Base-by-base conservation (phyloP, 1,284 basidiomycete genomes). In the Hemileia vastatrix region DNA sequence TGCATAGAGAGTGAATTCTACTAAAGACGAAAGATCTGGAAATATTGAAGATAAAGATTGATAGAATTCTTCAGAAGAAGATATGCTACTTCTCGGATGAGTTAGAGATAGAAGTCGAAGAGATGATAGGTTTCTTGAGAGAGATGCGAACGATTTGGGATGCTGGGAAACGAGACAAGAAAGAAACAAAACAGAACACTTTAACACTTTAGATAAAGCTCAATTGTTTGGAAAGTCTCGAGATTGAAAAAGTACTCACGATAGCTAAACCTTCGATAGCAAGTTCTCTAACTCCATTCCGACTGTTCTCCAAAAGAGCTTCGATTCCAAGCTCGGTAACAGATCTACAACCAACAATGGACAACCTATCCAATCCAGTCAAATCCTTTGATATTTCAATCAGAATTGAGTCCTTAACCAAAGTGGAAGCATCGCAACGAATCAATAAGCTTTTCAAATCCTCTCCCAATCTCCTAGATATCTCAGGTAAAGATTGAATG, bases 271-370 rank as follows among this genome's bases (percentile, higher is more conserved):
- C 67, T 56, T 74, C 72, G 47, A 74, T 64, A 1, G 70, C 67
- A 9, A 74, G 67, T 15, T 70, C 67, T 4, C 54, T 63, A 4
- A 74, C 51, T 4, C 63, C 61, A 32, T 43, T 23, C 4, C 55
- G 45, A 24, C 64, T 64, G 6, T 23, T 36, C 3, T 64, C 63
- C 1, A 72, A 65, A 15, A 74, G 53, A 1, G 68, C 51, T 18
- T 64, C 51, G 13, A 74, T 64, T 3, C 71, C 72, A 2, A 54
- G 31, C 11, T 66, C 68, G 1, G 67, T 70, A 31, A 74, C 68
- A 8, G 64, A 64, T 53, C 71, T 67, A 64, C 69, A 72, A 6
- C 72, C 72, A 4, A 68, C 71, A 2, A 74, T 60, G 11, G 68
- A 67, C 6, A 74, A 60, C 18, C 67, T 54, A 18, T 57, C 60